Percentiles rank a stretch among this genome's conserved stretches.
Evolutionary conservation across 2,329 filamentous ascomycete genomes (phyloP).

Genomic region (Boeremia exigua): DNA sequence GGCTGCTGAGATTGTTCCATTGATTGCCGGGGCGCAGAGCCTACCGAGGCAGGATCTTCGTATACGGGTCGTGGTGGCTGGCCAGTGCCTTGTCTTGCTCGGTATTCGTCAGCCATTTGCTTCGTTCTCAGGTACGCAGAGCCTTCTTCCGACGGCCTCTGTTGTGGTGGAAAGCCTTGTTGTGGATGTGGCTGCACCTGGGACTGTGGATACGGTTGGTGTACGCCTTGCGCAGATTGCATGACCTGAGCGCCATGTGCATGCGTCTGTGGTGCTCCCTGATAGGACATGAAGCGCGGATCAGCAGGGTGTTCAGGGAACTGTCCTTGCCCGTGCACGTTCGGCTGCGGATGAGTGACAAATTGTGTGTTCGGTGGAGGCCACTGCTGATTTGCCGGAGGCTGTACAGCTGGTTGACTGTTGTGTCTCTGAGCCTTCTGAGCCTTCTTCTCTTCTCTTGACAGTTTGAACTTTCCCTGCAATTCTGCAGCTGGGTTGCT

Average conservation of each 20-base stretch:
- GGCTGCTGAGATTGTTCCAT: conserved; percentile 13
- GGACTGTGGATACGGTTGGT: conserved; percentile 8
- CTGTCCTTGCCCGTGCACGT: conserved; percentile 21
- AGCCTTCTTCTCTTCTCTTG: conserved; percentile 47
- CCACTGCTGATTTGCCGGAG: conserved; percentile 23
- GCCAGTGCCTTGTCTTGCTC: conserved; percentile 13
- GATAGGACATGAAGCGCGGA: conserved; percentile 16
- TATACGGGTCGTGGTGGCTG: conserved; percentile 12
- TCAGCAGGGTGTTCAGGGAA: conserved; percentile 23
- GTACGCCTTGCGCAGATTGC: conserved; percentile 18
- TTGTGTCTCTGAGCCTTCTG: conserved; percentile 39
- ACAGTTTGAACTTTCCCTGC: conserved; percentile 42
- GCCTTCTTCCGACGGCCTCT: conserved; percentile 18
- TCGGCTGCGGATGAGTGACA: conserved; percentile 24
- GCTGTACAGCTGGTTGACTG: conserved; percentile 17
- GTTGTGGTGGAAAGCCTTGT: conserved; percentile 8
- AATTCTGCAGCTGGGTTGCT: conserved; percentile 40
- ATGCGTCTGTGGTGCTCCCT: conserved; percentile 15
- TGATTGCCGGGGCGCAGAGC: conserved; percentile 2
- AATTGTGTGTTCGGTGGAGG: conserved; percentile 25
- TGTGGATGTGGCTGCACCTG: conserved; percentile 20
- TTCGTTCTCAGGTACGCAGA: conserved; percentile 34
- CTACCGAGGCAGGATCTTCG: conserved; percentile 9
- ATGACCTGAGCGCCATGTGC: conserved; percentile 21
- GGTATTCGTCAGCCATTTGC: conserved; percentile 31